Evolutionary conservation across 2,329 filamentous ascomycete genomes (phyloP).

Genomic region (Beauveria medogensis): DNA sequence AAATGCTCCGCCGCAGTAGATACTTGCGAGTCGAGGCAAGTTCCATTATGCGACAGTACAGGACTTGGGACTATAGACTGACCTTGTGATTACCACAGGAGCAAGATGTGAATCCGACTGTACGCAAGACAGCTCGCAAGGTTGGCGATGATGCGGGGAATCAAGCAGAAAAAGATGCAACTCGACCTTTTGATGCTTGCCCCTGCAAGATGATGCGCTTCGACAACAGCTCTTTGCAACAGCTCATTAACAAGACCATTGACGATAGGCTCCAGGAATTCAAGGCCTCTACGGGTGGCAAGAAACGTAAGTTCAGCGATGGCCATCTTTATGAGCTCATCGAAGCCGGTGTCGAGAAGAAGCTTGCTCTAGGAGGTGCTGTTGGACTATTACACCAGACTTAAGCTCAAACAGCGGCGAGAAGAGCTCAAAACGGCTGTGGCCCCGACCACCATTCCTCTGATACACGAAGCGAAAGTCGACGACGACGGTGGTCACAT

Average conservation of each 20-base stretch:
- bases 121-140: no score
- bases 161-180: neutral
- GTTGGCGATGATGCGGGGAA: neutral
- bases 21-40: neutral
- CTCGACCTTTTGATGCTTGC: neutral
- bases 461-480: no score
- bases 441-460: no score
- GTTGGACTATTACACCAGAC: no score
- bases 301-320: neutral
- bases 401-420: neutral
- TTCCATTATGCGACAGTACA: neutral
- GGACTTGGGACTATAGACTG: neutral
- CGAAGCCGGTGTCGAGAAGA: neutral
- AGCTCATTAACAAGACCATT: neutral
- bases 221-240: neutral
- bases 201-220: neutral
- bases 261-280: neutral
- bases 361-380: neutral
- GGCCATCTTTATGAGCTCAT: neutral
- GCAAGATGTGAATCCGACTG: no score
- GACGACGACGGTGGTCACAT: no score
- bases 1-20: neutral
- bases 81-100: neutral
- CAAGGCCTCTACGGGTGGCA: accelerated
- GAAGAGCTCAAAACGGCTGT: neutral